Conservation (phyloP, 2,329 filamentous ascomycete species). For the Colletotrichum phormii region DNA sequence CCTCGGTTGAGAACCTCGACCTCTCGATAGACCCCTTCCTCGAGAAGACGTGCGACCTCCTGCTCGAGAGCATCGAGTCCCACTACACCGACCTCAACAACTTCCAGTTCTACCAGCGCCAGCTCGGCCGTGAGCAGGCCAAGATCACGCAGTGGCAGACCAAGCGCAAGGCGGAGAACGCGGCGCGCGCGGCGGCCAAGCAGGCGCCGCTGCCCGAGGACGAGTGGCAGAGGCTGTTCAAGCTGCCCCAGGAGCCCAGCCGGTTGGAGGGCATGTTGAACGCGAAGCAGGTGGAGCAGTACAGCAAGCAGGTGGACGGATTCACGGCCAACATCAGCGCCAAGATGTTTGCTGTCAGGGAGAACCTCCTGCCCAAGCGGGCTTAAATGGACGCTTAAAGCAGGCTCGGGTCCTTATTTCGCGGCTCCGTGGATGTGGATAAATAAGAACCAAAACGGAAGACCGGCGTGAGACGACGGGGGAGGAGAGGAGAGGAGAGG, state of each 20-base stretch:
- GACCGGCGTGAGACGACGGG: neutral
- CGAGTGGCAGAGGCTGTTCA: conserved; percentile 98
- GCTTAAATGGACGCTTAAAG: conserved; percentile 16
- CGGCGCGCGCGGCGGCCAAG: conserved; percentile 85
- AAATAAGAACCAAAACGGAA: neutral
- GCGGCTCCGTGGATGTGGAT: conserved; percentile 4
- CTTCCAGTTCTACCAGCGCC: conserved; percentile 95
- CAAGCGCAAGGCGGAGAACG: conserved; percentile 97
- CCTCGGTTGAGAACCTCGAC: conserved; percentile 90
- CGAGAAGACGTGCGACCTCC: conserved; percentile 96
- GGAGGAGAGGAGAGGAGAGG: conserved; percentile 1
- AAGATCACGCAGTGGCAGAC: conserved; percentile 98
- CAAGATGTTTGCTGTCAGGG: conserved; percentile 98
- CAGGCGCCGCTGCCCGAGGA: conserved; percentile 91
- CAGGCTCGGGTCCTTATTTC: neutral
- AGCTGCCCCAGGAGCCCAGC: conserved; percentile 94
- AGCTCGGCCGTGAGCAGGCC: conserved; percentile 90
- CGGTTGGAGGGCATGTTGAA: conserved; percentile 94
- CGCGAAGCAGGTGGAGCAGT: conserved; percentile 96
- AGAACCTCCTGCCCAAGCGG: conserved; percentile 71
- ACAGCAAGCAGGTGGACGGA: conserved; percentile 95
- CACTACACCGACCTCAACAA: conserved; percentile 99
- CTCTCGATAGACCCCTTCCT: conserved; percentile 97
- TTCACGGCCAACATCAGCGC: conserved; percentile 91
- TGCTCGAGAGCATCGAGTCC: conserved; percentile 95